Evolutionary conservation across 2,329 filamentous ascomycete species (phyloP).

Genomic region (Penicillium sp.): DNA sequence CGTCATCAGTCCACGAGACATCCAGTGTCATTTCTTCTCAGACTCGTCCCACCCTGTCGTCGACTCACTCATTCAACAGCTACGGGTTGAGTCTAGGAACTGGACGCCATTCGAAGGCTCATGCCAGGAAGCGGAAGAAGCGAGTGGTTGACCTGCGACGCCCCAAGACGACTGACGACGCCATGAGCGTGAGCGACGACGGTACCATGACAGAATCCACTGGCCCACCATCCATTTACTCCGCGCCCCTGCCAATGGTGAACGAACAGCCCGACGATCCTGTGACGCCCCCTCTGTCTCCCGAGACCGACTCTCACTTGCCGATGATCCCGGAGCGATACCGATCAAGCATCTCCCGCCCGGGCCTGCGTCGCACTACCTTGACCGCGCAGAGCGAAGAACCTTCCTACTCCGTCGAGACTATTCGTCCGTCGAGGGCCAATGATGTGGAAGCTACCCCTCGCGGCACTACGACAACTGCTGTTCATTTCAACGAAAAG

Average conservation of each 20-base stretch:
- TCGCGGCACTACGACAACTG: slow-evolving; percentile 22
- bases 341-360: slow-evolving; percentile 25
- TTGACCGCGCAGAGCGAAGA: slow-evolving; percentile 20
- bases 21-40: slow-evolving; percentile 61
- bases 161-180: slow-evolving; percentile 37
- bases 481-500: slow-evolving; percentile 20
- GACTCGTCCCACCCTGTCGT: slow-evolving; percentile 47
- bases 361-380: slow-evolving; percentile 19
- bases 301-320: slow-evolving; percentile 30
- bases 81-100: slow-evolving; percentile 37
- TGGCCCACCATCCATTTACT: slow-evolving; percentile 44
- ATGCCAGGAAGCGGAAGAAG: slow-evolving; percentile 43
- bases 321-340: slow-evolving; percentile 32
- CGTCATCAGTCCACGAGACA: slow-evolving; percentile 64
- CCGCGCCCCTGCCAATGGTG: slow-evolving; percentile 51
- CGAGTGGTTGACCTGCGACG: slow-evolving; percentile 44
- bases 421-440: slow-evolving; percentile 13
- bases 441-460: slow-evolving; percentile 32
- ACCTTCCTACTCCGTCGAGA: slow-evolving; percentile 22
- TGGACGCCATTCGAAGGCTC: slow-evolving; percentile 41
- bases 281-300: slow-evolving; percentile 48
- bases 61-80: slow-evolving; percentile 31
- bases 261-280: slow-evolving; percentile 56
- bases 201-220: slow-evolving; percentile 37
- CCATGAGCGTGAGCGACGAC: slow-evolving; percentile 39